Conservation (phyloP, 2,329 filamentous ascomycete genomes). For the Waltergamsia citrina region DNA sequence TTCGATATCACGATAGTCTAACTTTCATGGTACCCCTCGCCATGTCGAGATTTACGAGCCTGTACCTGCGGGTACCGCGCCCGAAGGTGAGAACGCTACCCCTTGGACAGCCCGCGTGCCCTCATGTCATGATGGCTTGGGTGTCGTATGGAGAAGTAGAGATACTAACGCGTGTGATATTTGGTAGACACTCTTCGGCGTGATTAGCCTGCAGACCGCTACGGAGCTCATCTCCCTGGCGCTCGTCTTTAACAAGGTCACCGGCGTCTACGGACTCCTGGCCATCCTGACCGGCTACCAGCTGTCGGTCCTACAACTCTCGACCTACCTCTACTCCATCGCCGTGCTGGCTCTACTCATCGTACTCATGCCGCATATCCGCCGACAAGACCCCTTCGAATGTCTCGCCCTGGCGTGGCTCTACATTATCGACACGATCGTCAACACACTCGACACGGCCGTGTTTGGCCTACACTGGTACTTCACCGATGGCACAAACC, state of each 20-base stretch:
- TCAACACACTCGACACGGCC: conserved; percentile 75
- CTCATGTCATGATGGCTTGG: neutral
- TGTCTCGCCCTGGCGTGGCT: conserved; percentile 76
- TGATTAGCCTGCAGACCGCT: conserved; percentile 79
- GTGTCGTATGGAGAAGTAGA: neutral
- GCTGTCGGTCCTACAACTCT: conserved; percentile 73
- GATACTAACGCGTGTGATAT: no score
- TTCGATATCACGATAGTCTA: no score
- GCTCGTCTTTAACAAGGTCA: conserved; percentile 85
- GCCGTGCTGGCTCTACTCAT: conserved; percentile 57
- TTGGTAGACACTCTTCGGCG: conserved; percentile 82
- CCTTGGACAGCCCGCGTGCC: neutral
- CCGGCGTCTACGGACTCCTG: conserved; percentile 81
- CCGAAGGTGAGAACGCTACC: conserved; percentile 23
- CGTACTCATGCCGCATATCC: conserved; percentile 70
- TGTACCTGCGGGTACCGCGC: conserved; percentile 27
- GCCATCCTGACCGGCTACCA: conserved; percentile 81
- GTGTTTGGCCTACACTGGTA: conserved; percentile 84
- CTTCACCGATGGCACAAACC: conserved; percentile 48
- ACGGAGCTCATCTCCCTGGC: conserved; percentile 76
- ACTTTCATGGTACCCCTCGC: neutral
- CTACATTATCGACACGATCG: conserved; percentile 71
- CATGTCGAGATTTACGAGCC: conserved; percentile 26
- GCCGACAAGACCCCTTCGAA: conserved; percentile 68
- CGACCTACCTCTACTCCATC: conserved; percentile 86